These are phyloP conservation scores for Phytophthora syringae DNA, from an alignment of 352 stramenopile genomes.

Conservation along the genomic window DNA sequence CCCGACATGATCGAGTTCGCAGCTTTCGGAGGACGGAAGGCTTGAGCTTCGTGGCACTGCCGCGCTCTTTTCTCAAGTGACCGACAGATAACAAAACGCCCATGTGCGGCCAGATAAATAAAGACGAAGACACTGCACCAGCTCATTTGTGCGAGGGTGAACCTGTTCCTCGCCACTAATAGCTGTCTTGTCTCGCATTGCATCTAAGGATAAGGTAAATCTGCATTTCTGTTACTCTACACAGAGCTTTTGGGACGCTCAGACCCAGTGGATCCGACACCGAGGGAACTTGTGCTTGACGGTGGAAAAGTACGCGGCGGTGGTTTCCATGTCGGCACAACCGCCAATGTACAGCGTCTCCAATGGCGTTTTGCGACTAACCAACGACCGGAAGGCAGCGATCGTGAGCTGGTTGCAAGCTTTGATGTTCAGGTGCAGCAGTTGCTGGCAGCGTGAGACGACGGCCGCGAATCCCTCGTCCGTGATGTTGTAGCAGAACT, in stretches of 20 bases:
- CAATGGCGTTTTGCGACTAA: slow-evolving; percentile 41
- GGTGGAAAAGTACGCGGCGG: slow-evolving; percentile 56
- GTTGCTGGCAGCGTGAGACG: slow-evolving; percentile 46
- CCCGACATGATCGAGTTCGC: slow-evolving; percentile 42
- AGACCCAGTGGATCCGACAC: slow-evolving; percentile 78
- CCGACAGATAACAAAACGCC: slow-evolving; percentile 24
- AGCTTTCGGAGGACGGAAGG: neutral
- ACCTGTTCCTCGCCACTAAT: slow-evolving; percentile 14
- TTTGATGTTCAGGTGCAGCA: slow-evolving; percentile 87
- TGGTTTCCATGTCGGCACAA: slow-evolving; percentile 73
- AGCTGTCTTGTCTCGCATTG: slow-evolving; percentile 11
- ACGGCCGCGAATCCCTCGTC: slow-evolving; percentile 67
- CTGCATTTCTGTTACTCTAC: slow-evolving; percentile 29
- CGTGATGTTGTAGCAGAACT: slow-evolving; percentile 90
- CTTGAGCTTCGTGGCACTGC: slow-evolving; percentile 1
- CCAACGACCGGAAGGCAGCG: slow-evolving; percentile 59
- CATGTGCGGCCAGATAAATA: slow-evolving; percentile 29
- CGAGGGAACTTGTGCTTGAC: slow-evolving; percentile 70
- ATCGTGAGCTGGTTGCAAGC: slow-evolving; percentile 85
- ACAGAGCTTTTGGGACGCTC: slow-evolving; percentile 27
- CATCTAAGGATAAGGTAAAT: slow-evolving; percentile 13
- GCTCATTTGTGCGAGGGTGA: slow-evolving; percentile 20
- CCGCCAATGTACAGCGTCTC: slow-evolving; percentile 71
- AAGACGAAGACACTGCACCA: slow-evolving; percentile 14
- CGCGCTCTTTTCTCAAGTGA: slow-evolving; percentile 55